Evolutionary conservation across 2,329 filamentous ascomycete genomes (phyloP).

Genomic region (Paramyrothecium roridum): DNA sequence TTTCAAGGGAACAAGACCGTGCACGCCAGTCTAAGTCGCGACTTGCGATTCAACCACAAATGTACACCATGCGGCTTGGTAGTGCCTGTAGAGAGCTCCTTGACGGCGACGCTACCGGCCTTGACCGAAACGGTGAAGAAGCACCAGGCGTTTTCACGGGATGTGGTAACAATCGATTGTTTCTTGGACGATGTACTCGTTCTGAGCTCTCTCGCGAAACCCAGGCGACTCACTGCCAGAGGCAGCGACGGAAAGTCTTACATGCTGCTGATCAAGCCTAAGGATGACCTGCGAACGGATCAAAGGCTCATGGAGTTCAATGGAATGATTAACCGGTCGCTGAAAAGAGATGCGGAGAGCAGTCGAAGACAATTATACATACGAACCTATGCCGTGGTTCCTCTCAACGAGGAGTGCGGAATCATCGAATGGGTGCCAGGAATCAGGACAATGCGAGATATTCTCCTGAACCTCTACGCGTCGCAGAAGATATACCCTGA

Average conservation of each 20-base stretch:
- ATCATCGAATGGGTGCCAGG: slow-evolving; percentile 99
- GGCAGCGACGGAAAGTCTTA: slow-evolving; percentile 89
- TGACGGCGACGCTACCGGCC: slow-evolving; percentile 78
- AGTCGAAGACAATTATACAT: slow-evolving; percentile 91
- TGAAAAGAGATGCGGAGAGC: slow-evolving; percentile 88
- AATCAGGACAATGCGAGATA: slow-evolving; percentile 89
- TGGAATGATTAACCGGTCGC: slow-evolving; percentile 90
- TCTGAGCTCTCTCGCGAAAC: slow-evolving; percentile 86
- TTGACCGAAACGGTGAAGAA: slow-evolving; percentile 68
- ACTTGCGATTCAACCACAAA: slow-evolving; percentile 82
- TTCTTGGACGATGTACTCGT: slow-evolving; percentile 90
- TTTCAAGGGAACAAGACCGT: slow-evolving; percentile 67
- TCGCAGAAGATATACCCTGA: slow-evolving; percentile 68
- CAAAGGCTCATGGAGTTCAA: slow-evolving; percentile 99
- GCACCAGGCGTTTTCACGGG: slow-evolving; percentile 83
- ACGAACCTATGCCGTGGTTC: slow-evolving; percentile 94
- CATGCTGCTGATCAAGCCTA: slow-evolving; percentile 92
- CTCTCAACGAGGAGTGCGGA: slow-evolving; percentile 94
- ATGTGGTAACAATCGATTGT: slow-evolving; percentile 75
- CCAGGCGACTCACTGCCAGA: slow-evolving; percentile 81
- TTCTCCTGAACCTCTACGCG: slow-evolving; percentile 75
- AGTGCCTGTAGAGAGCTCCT: slow-evolving; percentile 80
- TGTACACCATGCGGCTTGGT: slow-evolving; percentile 80
- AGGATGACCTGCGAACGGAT: slow-evolving; percentile 95
- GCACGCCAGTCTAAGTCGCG: slow-evolving; percentile 69